A percentile compares a stretch with the other conserved stretches of the same genome.
Evolutionary conservation across 805 yeast species (phyloP).

Genomic region (Hagleromyces aurorensis): DNA sequence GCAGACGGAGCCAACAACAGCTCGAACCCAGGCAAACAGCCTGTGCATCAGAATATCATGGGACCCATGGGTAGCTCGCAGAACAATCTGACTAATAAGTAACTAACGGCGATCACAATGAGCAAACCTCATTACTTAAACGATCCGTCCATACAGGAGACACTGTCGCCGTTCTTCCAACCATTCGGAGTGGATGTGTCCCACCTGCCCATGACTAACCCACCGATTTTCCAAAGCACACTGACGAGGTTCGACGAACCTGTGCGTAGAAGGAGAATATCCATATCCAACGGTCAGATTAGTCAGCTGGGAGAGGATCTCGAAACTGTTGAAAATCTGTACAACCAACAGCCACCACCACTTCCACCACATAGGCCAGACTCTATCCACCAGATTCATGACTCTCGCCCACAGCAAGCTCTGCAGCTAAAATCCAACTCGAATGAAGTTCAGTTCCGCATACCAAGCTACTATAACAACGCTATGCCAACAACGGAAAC

Average conservation of each 20-base stretch:
- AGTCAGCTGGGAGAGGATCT: slow-evolving; percentile 53
- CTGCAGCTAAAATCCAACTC: no score
- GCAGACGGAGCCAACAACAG: no score
- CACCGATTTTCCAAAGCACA: slow-evolving; percentile 41
- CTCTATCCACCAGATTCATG: no score
- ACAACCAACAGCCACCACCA: slow-evolving; percentile 30
- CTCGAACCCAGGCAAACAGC: slow-evolving; percentile 7
- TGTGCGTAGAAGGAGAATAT: slow-evolving; percentile 47
- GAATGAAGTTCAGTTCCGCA: no score
- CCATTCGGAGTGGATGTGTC: slow-evolving; percentile 38
- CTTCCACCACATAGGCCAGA: no score
- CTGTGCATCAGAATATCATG: no score
- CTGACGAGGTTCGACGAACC: slow-evolving; percentile 27
- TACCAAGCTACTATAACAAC: no score
- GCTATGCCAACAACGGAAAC: slow-evolving; percentile 4
- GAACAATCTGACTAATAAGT: no score
- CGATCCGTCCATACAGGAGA: slow-evolving; percentile 30
- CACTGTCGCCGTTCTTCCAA: slow-evolving; percentile 36
- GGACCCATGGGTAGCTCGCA: no score
- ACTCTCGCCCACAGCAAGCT: no score
- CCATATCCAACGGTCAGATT: slow-evolving; percentile 80
- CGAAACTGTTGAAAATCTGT: slow-evolving; percentile 32
- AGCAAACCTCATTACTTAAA: slow-evolving; percentile 22
- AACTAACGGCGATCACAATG: slow-evolving; percentile 8
- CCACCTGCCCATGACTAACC: slow-evolving; percentile 39